phyloP scores from a whole-genome alignment of 2,329 filamentous ascomycete genomes.

The Elsinoe fawcettii region DNA sequence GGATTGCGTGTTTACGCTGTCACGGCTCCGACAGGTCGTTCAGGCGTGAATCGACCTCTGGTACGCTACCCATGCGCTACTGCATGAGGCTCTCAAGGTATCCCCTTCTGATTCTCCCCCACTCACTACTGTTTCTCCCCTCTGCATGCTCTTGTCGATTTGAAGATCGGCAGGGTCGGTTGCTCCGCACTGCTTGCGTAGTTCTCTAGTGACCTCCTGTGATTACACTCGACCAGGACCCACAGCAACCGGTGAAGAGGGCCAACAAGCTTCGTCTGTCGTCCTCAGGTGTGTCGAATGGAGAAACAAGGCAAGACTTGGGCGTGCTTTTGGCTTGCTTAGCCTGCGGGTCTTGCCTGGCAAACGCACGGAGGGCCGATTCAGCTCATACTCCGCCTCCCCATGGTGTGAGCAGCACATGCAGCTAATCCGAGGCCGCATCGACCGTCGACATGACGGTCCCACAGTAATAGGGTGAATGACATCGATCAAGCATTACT shows the following conservation, averaged over 20 bases:
- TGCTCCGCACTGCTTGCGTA: neutral
- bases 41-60: neutral
- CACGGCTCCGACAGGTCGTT: neutral
- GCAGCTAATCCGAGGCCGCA: neutral
- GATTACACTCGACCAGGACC: neutral
- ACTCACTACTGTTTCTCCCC: neutral
- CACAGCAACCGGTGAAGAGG: slow-evolving; percentile 9
- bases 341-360: slow-evolving; percentile 4
- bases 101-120: neutral
- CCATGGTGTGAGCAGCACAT: neutral
- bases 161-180: neutral
- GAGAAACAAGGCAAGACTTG: slow-evolving; percentile 4
- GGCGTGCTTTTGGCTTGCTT: slow-evolving; percentile 12
- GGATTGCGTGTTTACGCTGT: slow-evolving; percentile 1
- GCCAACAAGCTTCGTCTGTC: neutral
- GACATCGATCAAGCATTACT: neutral
- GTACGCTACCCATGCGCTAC: slow-evolving; percentile 9
- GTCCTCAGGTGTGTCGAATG: neutral
- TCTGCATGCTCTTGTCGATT: neutral
- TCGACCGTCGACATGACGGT: neutral
- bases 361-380: slow-evolving; percentile 5
- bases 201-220: neutral
- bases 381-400: neutral
- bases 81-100: neutral
- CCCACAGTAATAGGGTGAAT: neutral